Conservation (phyloP, 208 protist genomes). For the Trypanosoma avium region DNA sequence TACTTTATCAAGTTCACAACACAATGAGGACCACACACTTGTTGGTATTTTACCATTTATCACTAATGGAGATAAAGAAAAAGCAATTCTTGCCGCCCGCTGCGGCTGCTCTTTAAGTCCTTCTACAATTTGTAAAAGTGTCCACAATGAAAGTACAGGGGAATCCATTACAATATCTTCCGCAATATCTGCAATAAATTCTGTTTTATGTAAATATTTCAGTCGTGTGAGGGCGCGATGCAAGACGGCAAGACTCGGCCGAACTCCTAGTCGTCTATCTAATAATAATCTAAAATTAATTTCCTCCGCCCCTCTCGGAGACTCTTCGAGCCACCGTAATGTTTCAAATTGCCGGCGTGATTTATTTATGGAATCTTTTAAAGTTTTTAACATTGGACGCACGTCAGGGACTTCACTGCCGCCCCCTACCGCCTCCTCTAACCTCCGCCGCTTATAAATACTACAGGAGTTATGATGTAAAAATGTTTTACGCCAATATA, state of each 20-base stretch:
- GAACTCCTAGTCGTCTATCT: slow-evolving; percentile 55
- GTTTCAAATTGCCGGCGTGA: slow-evolving; percentile 60
- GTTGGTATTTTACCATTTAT: slow-evolving; percentile 22
- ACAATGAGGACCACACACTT: slow-evolving; percentile 34
- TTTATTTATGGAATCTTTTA: slow-evolving; percentile 45
- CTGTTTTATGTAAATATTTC: slow-evolving; percentile 36
- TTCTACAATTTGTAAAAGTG: slow-evolving; percentile 31
- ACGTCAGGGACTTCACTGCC: background rate
- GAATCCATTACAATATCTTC: slow-evolving; percentile 40
- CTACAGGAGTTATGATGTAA: too few species aligned
- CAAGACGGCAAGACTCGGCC: slow-evolving; percentile 47
- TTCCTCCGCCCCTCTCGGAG: slow-evolving; percentile 39
- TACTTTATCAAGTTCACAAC: slow-evolving; percentile 25
- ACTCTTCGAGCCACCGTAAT: slow-evolving; percentile 62
- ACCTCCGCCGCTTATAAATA: slow-evolving; percentile 19
- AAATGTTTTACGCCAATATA: background rate
- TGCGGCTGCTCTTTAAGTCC: slow-evolving; percentile 29
- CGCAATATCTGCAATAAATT: slow-evolving; percentile 41
- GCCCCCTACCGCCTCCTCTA: too few species aligned
- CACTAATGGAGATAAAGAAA: slow-evolving; percentile 16
- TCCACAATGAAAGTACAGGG: slow-evolving; percentile 22
- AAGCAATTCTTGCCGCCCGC: slow-evolving; percentile 26
- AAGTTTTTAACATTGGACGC: slow-evolving; percentile 34
- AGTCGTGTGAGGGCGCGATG: slow-evolving; percentile 50
- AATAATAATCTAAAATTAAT: slow-evolving; percentile 63